Base-by-base conservation (phyloP, 2,329 filamentous ascomycete genomes). In the Talaromyces atroroseus region DNA sequence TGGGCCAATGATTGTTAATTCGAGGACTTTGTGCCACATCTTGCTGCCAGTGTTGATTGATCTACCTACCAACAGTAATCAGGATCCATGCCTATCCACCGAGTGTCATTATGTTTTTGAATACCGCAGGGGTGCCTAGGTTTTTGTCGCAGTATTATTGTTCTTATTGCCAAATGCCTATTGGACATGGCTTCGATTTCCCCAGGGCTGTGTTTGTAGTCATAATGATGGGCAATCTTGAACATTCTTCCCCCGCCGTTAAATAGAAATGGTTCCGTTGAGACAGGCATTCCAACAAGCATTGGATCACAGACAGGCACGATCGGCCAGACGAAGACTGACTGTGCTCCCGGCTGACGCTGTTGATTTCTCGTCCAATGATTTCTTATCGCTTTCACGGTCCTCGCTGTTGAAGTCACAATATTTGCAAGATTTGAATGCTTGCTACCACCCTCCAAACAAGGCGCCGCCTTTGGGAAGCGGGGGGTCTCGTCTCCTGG, bases 331-430 rank as follows among this genome's bases (percentile, higher is more conserved):
- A 11, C 74, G 80, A 48, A 69, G 67, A 42, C 66, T 82, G 20
- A 80, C 78, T n/a, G 68, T 76, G 11, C 68, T 74, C 23, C 70
- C 76, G 1, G 60, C 71, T 12, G 65, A 65, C 29, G 70, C 75
- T 1, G 65, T 69, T 0, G 85, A 88, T 68, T 86, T 87, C 64
- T 84, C 82, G 1, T 85, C 83, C 48, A 86, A 85, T 66, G 84
- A 87, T 66, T 85, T 86, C 59, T 77, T 87, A 11, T 85, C 83
- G 0, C 71, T 87, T 3, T 78, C 73, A 1, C 76, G 34, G 5
- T 59, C 57, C 20, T 21, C 49, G 20, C 45, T 59, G 6, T 32
- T 59, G 26, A 54, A 29, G 23, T 46, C 49, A 12, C 34, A 20
- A 14, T 56, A 56, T 40, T 23, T 59, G 24, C 49, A 46, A 36